Evolutionary conservation across 352 stramenopile species (phyloP).

Genomic region (Globisporangium nunn): DNA sequence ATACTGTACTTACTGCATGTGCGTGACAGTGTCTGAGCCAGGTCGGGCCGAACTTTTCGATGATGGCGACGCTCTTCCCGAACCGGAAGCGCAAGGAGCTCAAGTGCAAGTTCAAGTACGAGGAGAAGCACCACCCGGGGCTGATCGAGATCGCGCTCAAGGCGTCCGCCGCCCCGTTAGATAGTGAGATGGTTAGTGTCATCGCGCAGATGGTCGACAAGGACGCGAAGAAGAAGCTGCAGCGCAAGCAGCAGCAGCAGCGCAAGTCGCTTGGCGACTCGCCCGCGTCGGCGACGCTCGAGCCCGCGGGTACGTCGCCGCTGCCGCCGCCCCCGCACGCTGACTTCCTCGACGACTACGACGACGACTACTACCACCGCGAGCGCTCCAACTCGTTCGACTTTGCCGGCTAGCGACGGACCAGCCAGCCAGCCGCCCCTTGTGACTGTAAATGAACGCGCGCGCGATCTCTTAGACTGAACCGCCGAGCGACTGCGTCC

Average conservation of each 20-base stretch:
- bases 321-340: constrained; percentile 28
- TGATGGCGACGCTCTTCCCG: constrained; percentile 83
- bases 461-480: neutral
- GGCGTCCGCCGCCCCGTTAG: constrained; percentile 57
- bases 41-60: constrained; percentile 78
- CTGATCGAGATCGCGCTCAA: constrained; percentile 79
- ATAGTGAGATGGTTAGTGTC: constrained; percentile 77
- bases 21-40: constrained; percentile 60
- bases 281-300: constrained; percentile 14
- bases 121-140: constrained; percentile 68
- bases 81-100: constrained; percentile 76
- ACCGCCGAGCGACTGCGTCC: too few species aligned
- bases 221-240: constrained; percentile 46
- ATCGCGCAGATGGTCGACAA: constrained; percentile 78
- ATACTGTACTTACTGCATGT: too few species aligned
- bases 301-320: constrained; percentile 13
- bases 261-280: constrained; percentile 13
- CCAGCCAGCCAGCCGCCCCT: too few species aligned
- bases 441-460: too few species aligned
- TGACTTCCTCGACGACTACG: constrained; percentile 34
- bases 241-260: constrained; percentile 21
- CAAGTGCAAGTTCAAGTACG: constrained; percentile 86
- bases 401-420: constrained; percentile 37
- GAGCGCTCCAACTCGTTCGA: constrained; percentile 60
- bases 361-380: constrained; percentile 43